Base-by-base conservation (phyloP, 2,329 filamentous ascomycete species). In the Aspergillus jensenii region DNA sequence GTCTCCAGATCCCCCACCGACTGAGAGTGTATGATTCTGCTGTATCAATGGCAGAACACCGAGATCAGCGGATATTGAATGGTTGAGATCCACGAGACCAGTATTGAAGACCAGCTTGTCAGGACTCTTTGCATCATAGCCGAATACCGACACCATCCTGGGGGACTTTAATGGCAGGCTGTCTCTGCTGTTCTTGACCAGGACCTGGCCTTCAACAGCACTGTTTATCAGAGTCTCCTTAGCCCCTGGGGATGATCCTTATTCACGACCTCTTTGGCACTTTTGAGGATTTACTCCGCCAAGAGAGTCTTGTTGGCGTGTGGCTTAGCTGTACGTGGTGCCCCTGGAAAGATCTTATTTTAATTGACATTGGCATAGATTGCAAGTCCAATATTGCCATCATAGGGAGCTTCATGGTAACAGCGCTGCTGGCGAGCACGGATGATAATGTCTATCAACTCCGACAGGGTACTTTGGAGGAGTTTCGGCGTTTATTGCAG, bases 161-260 rank as follows among this genome's bases (percentile, higher is more conserved):
- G 67, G 66, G 2, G 57, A 58, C 3, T 55, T 54, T 1, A 86
- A 69, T 0, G 84, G 84, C 1, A 86, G 72, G 2, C 79, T 67
- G 14, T 75, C 72, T 57, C 79, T 77, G 1, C 65, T 66, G 55
- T 86, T 86, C 70, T 83, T 83, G 33, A 84, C 58, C 67, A 80
- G 70, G 2, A 87, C 82, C 37, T 84, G 84, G 81, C 60, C 87
- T 82, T 57, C 84, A 77, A 11, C 84, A 81, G 25, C 89, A 75
- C 7, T 81, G 77, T 45, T 83, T 77, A 60, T 78, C 68, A 56
- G 71, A 40, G 43, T 65, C 37, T 51, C 65, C 59, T 63, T 77
- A 67, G 55, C 35, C 1, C 35, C 35, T 39, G 35, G 35, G 6
- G 35, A 39, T 39, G 35, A 3, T 39, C 8, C 35, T 39, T 4